Conservation (phyloP, 768 basidiomycete species). For the Boletus insuetus region DNA sequence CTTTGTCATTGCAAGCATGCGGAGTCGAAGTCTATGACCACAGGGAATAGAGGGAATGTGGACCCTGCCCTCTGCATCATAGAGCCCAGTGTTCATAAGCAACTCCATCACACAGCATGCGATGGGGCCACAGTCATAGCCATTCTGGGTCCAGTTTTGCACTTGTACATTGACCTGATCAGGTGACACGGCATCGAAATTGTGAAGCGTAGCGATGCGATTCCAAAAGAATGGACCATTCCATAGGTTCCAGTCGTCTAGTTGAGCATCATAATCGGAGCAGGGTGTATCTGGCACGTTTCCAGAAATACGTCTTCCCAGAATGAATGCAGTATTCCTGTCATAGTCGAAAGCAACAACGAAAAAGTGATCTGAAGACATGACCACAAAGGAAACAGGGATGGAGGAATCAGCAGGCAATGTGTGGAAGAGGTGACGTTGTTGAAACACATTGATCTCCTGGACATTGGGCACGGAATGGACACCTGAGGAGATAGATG, state of each 20-base stretch:
- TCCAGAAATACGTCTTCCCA: too few relatives aligned
- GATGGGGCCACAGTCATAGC: constrained; percentile 8
- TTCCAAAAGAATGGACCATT: not conserved
- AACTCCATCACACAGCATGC: not conserved
- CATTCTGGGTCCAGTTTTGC: not conserved
- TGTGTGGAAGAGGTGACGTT: not conserved
- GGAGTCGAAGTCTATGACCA: not conserved
- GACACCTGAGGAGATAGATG: too few relatives aligned
- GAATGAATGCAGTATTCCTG: too few relatives aligned
- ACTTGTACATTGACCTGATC: not conserved
- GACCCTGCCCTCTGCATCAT: not conserved
- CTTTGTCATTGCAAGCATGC: not conserved
- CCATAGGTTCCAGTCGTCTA: not conserved
- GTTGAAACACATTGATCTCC: not conserved
- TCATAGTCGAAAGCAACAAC: too few relatives aligned
- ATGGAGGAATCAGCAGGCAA: not conserved
- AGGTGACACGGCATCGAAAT: not conserved
- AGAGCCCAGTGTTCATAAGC: not conserved
- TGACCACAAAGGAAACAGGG: too few relatives aligned
- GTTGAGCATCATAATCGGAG: too few relatives aligned
- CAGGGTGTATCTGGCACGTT: too few relatives aligned
- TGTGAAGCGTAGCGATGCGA: not conserved
- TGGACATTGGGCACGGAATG: not conserved
- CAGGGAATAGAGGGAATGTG: not conserved
- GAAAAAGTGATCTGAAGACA: too few relatives aligned